Evolutionary conservation across 805 yeast genomes (phyloP).

Genomic region (Candida saitoana): DNA sequence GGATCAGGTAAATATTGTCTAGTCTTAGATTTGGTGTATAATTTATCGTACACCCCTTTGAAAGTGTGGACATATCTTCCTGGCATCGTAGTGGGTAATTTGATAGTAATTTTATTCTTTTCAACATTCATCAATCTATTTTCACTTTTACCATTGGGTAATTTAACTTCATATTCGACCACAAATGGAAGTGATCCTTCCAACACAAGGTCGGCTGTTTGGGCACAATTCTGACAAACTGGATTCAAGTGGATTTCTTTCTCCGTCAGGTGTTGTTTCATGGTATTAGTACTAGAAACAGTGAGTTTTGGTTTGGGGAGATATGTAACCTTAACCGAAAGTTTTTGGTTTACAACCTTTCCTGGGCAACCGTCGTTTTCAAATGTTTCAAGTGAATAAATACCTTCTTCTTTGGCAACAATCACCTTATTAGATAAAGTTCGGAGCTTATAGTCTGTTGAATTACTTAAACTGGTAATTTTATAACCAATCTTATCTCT

Average conservation of each 20-base stretch:
- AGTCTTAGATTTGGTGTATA: constrained; percentile 43
- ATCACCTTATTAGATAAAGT: constrained; percentile 4
- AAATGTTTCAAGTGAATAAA: constrained; percentile 37
- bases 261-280: constrained; percentile 23
- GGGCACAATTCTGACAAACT: constrained; percentile 29
- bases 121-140: constrained; percentile 30
- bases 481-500: constrained; percentile 32
- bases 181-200: constrained; percentile 63
- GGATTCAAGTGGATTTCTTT: constrained; percentile 20
- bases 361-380: constrained; percentile 47
- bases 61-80: constrained; percentile 66
- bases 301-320: constrained; percentile 23
- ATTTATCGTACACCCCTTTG: constrained; percentile 59
- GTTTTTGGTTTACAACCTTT: constrained; percentile 16
- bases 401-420: constrained; percentile 40
- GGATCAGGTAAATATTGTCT: constrained; percentile 8
- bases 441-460: neutral
- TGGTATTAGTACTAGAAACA: constrained; percentile 13
- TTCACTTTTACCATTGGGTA: constrained; percentile 52
- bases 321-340: constrained; percentile 19
- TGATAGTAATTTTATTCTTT: constrained; percentile 24
- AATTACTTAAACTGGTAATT: constrained; percentile 12
- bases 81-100: constrained; percentile 36
- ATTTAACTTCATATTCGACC: constrained; percentile 59
- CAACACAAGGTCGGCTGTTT: constrained; percentile 35